These are phyloP conservation scores for Jamesozyma jinghongensis DNA, from an alignment of 805 yeast genomes.

Conservation along the genomic window DNA sequence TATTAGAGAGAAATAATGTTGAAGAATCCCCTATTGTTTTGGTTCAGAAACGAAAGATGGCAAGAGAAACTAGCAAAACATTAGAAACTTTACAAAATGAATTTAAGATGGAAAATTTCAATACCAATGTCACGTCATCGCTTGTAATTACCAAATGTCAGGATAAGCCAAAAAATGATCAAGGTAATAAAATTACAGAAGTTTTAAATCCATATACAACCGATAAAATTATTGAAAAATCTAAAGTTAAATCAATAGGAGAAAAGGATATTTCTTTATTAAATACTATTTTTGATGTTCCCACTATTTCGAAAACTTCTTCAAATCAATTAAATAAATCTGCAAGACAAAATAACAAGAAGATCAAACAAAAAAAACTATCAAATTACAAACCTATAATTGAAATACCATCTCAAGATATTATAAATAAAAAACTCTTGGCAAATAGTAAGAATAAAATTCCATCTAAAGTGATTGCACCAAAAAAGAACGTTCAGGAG, in stretches of 20 bases:
- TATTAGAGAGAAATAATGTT: conserved; percentile 1
- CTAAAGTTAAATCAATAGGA: conserved; percentile 6
- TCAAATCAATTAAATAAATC: neutral
- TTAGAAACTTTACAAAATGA: conserved; percentile 11
- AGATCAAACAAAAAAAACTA: conserved; percentile 13
- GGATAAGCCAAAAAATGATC: conserved; percentile 2
- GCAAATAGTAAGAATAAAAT: neutral
- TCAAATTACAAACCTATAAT: conserved; percentile 12
- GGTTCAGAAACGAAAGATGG: conserved; percentile 17
- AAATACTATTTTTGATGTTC: conserved; percentile 19
- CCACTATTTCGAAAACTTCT: neutral
- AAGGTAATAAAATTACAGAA: neutral
- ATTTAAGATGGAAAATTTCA: conserved; percentile 6
- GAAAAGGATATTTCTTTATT: conserved; percentile 17
- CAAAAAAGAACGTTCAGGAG: too few relatives aligned
- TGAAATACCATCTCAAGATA: conserved; percentile 16
- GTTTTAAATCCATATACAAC: neutral
- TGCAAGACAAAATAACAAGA: conserved; percentile 1
- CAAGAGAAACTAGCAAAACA: conserved; percentile 14
- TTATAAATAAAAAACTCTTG: neutral
- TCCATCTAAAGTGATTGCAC: too few relatives aligned
- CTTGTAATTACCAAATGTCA: conserved; percentile 11
- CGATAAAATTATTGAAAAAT: conserved; percentile 1
- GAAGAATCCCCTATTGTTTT: conserved; percentile 20
- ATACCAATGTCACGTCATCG: conserved; percentile 9